Percentiles rank a stretch among this genome's conserved stretches.
These are phyloP conservation scores for Exobasidium cylindrosporum DNA, from an alignment of 1,284 basidiomycete species.

Conservation along the genomic window DNA sequence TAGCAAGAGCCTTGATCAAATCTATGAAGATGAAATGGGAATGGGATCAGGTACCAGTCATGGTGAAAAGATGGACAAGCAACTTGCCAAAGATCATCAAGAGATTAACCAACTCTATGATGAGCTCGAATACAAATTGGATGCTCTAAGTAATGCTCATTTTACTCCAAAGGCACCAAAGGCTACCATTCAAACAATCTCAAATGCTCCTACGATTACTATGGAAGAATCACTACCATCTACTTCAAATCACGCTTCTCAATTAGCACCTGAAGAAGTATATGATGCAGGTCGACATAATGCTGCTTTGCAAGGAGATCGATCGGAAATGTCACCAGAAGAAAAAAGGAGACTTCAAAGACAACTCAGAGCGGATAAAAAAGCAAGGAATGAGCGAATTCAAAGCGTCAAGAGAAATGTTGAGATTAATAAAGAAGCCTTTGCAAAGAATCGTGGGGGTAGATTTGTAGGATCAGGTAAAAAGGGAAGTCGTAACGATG, in stretches of 20 bases:
- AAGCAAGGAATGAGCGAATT: conserved; percentile 69
- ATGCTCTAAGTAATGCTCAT: conserved; percentile 90
- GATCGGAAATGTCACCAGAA: conserved; percentile 77
- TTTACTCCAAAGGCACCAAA: conserved; percentile 94
- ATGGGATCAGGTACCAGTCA: conserved; percentile 58
- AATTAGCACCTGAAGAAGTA: conserved; percentile 92
- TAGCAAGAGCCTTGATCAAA: conserved; percentile 80
- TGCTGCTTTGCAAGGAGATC: conserved; percentile 52
- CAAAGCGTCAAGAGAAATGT: conserved; percentile 66
- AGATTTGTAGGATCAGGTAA: conserved; percentile 2
- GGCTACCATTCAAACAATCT: conserved; percentile 77
- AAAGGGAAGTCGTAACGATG: conserved; percentile 2
- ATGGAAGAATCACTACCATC: conserved; percentile 89
- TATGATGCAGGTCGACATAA: conserved; percentile 51
- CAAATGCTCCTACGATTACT: conserved; percentile 78
- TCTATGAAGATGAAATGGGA: conserved; percentile 71
- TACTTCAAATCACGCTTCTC: conserved; percentile 69
- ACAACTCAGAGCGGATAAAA: conserved; percentile 62
- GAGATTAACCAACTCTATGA: conserved; percentile 82
- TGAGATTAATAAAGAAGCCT: conserved; percentile 61
- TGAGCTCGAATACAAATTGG: conserved; percentile 80
- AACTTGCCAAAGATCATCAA: conserved; percentile 81
- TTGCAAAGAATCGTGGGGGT: conserved; percentile 9
- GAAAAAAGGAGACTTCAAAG: conserved; percentile 66
- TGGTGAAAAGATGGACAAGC: conserved; percentile 82